Percentiles rank a stretch among this genome's conserved stretches.
phyloP scores from a whole-genome alignment of 2,329 filamentous ascomycete genomes.

The Colletotrichum sp. region DNA sequence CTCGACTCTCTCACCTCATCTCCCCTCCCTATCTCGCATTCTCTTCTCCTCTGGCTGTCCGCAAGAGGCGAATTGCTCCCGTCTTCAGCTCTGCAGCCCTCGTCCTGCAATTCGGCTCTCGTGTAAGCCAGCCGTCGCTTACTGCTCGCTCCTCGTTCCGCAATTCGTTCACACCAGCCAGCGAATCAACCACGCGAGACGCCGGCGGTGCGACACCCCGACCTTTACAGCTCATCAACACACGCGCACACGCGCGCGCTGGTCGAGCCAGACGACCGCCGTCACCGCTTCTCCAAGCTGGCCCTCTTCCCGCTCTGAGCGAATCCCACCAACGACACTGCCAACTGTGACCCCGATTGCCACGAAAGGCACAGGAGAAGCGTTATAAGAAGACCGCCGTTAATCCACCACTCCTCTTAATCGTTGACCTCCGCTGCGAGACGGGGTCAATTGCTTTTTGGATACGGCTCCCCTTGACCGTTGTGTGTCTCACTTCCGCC shows the following conservation, averaged over 20 bases:
- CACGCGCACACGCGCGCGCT: not conserved
- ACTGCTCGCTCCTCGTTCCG: not conserved
- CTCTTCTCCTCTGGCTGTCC: not conserved
- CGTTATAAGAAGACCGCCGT: not conserved
- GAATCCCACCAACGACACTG: not conserved
- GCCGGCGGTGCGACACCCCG: not conserved
- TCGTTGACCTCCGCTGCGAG: not conserved
- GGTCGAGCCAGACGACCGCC: not conserved
- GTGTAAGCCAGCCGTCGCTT: not conserved
- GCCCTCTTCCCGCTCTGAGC: not conserved
- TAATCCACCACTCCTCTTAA: not conserved
- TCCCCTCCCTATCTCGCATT: not conserved
- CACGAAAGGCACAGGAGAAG: not conserved
- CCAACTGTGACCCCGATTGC: not conserved
- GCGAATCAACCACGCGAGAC: conserved; percentile 8
- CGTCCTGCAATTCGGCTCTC: not conserved
- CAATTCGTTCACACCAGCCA: not conserved
- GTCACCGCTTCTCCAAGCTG: conserved; percentile 6
- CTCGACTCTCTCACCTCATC: not conserved
- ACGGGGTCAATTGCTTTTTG: not conserved
- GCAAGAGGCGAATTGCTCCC: not conserved
- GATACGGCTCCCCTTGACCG: not conserved
- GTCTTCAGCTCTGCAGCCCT: not conserved
- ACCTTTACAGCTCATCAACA: not conserved
- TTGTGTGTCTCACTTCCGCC: not conserved